phyloP scores from a whole-genome alignment of 495 filamentous ascomycete species.

The Aspergillus heteromorphus region DNA sequence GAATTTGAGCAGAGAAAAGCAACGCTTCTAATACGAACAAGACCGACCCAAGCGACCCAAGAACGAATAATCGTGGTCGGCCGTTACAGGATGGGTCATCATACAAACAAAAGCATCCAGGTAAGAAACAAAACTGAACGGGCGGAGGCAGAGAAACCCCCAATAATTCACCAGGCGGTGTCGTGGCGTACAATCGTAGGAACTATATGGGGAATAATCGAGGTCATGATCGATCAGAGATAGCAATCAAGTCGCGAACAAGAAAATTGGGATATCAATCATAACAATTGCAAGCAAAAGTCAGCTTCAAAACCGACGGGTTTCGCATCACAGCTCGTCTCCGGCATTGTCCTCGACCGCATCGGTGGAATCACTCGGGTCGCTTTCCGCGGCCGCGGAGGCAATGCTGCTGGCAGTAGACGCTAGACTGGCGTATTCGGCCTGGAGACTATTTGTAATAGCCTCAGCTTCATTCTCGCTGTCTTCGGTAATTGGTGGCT shows the following conservation, averaged over 20 bases:
- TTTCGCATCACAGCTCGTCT: neutral
- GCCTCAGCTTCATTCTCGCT: neutral
- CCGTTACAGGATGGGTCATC: neutral
- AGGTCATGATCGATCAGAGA: constrained; percentile 6
- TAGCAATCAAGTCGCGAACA: constrained; percentile 3
- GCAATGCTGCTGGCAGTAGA: constrained; percentile 32
- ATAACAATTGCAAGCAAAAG: neutral
- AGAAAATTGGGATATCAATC: constrained; percentile 14
- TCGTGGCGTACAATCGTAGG: constrained; percentile 25
- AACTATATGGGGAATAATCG: constrained; percentile 42
- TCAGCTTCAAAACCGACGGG: neutral
- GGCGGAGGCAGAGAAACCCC: neutral
- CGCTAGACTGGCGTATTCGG: constrained; percentile 39
- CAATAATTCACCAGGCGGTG: constrained; percentile 14
- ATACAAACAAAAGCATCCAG: no score
- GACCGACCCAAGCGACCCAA: neutral
- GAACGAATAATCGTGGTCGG: neutral
- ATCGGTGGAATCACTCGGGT: constrained; percentile 36
- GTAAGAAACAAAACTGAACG: constrained; percentile 10
- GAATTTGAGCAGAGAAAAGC: neutral
- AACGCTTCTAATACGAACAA: neutral
- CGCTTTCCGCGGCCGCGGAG: constrained; percentile 33
- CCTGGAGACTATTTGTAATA: constrained; percentile 32
- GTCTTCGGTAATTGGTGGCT: neutral
- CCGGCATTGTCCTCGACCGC: constrained; percentile 28